Conservation (phyloP, 331 rosid species). For the Malus hybrid region DNA sequence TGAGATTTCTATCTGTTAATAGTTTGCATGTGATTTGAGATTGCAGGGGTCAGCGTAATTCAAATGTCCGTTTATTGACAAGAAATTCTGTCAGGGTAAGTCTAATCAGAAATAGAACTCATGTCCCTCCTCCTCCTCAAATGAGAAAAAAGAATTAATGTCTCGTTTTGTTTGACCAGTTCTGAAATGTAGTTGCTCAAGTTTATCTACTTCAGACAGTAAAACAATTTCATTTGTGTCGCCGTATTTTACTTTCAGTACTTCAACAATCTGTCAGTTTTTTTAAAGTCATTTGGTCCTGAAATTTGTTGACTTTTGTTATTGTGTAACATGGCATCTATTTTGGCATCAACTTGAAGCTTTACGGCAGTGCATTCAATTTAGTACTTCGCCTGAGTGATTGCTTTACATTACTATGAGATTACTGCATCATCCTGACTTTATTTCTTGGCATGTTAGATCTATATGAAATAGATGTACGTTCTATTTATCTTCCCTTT, state of each 20-base stretch:
- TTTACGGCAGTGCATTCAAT: neutral
- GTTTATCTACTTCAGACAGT: neutral
- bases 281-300: neutral
- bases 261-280: neutral
- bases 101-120: neutral
- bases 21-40: slow-evolving; percentile 15
- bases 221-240: neutral
- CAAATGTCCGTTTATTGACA: slow-evolving; percentile 29
- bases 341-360: neutral
- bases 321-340: neutral
- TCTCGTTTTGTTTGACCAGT: neutral
- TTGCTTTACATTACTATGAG: neutral
- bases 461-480: neutral
- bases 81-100: slow-evolving; percentile 55
- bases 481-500: neutral
- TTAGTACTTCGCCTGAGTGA: neutral
- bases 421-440: neutral
- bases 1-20: slow-evolving; percentile 12
- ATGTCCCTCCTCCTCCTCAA: neutral
- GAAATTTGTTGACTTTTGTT: neutral
- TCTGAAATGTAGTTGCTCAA: neutral
- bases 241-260: neutral
- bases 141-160: neutral
- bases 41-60: slow-evolving; percentile 47
- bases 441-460: neutral